A percentile compares a stretch with the other conserved stretches of the same genome.
These are phyloP conservation scores for Pseudocercospora fuligena DNA, from an alignment of 2,329 filamentous ascomycete genomes.

Conservation along the genomic window DNA sequence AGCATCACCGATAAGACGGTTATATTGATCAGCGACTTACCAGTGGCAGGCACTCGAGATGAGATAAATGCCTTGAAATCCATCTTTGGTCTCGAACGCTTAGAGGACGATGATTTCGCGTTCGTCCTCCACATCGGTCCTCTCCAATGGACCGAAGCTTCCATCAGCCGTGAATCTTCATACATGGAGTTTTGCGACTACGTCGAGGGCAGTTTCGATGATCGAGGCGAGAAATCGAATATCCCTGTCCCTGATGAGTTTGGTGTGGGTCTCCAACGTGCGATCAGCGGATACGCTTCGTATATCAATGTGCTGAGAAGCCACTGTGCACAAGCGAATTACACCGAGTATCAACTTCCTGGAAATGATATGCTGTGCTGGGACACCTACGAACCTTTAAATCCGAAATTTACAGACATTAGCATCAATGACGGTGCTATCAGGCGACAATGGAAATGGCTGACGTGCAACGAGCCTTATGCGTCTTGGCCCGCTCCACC, in stretches of 20 bases:
- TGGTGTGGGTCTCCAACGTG: not conserved
- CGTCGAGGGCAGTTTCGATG: not conserved
- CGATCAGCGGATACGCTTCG: conserved; percentile 1
- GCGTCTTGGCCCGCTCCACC: no score
- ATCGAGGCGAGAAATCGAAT: not conserved
- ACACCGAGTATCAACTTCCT: no score
- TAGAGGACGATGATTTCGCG: conserved; percentile 6
- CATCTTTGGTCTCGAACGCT: not conserved
- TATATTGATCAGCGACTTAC: not conserved
- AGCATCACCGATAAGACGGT: not conserved
- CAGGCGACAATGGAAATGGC: no score
- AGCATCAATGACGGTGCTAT: no score
- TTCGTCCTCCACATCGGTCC: conserved; percentile 1
- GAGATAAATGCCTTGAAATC: conserved; percentile 1
- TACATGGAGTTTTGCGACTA: conserved; percentile 5
- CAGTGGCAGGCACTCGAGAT: not conserved
- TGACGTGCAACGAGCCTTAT: no score
- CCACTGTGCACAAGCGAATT: not conserved
- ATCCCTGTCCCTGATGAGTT: not conserved
- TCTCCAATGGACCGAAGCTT: not conserved
- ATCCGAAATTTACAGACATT: no score
- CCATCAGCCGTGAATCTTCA: no score
- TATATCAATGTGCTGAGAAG: not conserved
- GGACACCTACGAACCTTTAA: no score
- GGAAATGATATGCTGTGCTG: no score